phyloP scores from a whole-genome alignment of 805 yeast species.

The Phaffomyces opuntiae region DNA sequence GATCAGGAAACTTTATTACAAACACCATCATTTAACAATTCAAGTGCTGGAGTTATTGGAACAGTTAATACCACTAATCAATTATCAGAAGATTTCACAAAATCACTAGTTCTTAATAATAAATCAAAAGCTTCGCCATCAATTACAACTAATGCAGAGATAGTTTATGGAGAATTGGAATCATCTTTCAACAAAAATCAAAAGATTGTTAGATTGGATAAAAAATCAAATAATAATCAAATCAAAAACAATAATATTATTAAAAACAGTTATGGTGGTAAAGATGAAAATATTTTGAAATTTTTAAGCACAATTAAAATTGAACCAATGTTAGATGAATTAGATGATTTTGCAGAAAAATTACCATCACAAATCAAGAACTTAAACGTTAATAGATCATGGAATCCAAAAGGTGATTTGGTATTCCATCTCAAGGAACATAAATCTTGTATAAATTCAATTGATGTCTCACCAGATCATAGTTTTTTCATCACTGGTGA shows the following conservation, averaged over 20 bases:
- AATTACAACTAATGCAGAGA: constrained; percentile 31
- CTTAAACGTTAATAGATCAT: constrained; percentile 12
- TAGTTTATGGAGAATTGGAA: constrained; percentile 39
- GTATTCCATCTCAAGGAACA: constrained; percentile 63
- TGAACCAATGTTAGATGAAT: constrained; percentile 52
- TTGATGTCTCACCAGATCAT: constrained; percentile 54
- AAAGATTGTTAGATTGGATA: constrained; percentile 8
- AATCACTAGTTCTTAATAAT: constrained; percentile 29
- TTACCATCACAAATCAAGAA: constrained; percentile 3
- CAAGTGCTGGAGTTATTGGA: background rate
- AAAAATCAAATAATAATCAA: constrained; percentile 6
- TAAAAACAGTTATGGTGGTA: constrained; percentile 60
- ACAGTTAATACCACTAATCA: background rate
- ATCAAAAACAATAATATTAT: constrained; percentile 22
- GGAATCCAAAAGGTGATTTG: constrained; percentile 43
- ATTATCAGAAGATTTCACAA: constrained; percentile 14
- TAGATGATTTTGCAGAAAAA: constrained; percentile 58
- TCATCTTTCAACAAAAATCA: constrained; percentile 15
- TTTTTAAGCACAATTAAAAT: constrained; percentile 47
- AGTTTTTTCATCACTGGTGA: constrained; percentile 73
- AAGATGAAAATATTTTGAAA: constrained; percentile 52
- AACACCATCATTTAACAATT: background rate
- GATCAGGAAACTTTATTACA: background rate
- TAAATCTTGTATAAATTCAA: constrained; percentile 45
- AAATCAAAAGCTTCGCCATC: constrained; percentile 33